Evolutionary conservation across 768 basidiomycete species (phyloP), one percentile per base, ranked within the genome.

Genomic region (Leccinum broughii): DNA sequence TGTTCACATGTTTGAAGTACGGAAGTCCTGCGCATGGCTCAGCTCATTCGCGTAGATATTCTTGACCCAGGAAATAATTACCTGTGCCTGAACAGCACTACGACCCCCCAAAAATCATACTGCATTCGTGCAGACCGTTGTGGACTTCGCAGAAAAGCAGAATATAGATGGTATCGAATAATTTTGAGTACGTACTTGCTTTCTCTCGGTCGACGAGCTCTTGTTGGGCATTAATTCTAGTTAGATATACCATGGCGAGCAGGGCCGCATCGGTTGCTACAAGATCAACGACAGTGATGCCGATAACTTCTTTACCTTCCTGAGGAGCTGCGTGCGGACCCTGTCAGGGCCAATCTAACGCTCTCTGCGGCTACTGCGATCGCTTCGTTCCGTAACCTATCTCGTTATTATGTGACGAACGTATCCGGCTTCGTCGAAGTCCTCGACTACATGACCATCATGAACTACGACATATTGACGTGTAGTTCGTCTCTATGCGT

Each of bases 181-280:
- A 64, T 26, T 72, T 70, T 34, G 67, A 71, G 73, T 75, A 55
- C 1, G 74, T 56, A 5, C 9, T 28, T 7, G 9, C 15, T 26
- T 54, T 52, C 2, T 32, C 4, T 35, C 15, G 2, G 17, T 51
- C 9, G 35, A 24, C 13, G 17, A 49, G 1, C 4, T 20, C 20
- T 68, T 11, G 70, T 3, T 17, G 1, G 6, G 22, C 14, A 30
- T 14, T 11, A 77, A 60, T 55, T 11, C 46, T 55, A 93, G 92
- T 68, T 95, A 92, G 93, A 93, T 95, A 74, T 95, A 89, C 68
- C 94, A 93, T 2, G 83, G 80, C 57, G 65, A 74, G 4, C 74
- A 78, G 55, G 92, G 92, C 30, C 9, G 30, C 37, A 78, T 88
- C 1, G 84, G 84, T 1, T 90, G 90, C 64, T 96, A 95, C 71